Evolutionary conservation across 768 basidiomycete genomes (phyloP), one percentile per base, ranked within the genome.

Genomic region (Boletus eberwhitei): DNA sequence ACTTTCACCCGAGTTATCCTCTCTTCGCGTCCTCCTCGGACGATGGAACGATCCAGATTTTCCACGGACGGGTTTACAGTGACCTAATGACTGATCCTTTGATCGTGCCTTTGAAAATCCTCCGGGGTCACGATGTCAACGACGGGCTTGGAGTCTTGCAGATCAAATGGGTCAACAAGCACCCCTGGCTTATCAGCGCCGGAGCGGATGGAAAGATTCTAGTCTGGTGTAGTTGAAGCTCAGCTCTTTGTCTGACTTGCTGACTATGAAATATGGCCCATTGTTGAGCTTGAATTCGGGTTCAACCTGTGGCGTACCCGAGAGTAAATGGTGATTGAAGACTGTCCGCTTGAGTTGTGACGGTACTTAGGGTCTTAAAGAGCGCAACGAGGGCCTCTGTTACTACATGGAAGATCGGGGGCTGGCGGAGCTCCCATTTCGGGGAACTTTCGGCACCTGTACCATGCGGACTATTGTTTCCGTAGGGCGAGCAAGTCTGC

Each of bases 71-170:
- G 57, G 90, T 98, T 42, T 98, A 90, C 75, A 88, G 84, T 65
- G 97, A 99, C 71, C 80, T 98, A 43, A 89, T 97, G 85, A 95
- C 91, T 42, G 96, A 99, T 73, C 96, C 97, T 32, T 77, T 98
- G 54, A 98, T 99, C 63, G 96, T 99, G 1, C 97, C 97, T 19
- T 76, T 99, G 65, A 98, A 98, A 74, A 96, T 98, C 49, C 79
- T 99, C 43, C 79, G 90, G 34, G 97, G 95, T n/a, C 97, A 98
- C 71, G 76, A 81, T 42, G 74, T 98, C 50, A 81, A 74, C 55
- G 92, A 95, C 31, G 90, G 89, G 2, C 79, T 98, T 22, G 97
- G 97, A 37, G 95, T 98, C 50, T 78, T 98, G 54, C 90, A 93
- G 65, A 76, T 95, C 53, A 85, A 79, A 69, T 99, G 97, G 96